Evolutionary conservation across 768 basidiomycete genomes (phyloP), one percentile per base, ranked within the genome.

Genomic region (Suillus discolor): DNA sequence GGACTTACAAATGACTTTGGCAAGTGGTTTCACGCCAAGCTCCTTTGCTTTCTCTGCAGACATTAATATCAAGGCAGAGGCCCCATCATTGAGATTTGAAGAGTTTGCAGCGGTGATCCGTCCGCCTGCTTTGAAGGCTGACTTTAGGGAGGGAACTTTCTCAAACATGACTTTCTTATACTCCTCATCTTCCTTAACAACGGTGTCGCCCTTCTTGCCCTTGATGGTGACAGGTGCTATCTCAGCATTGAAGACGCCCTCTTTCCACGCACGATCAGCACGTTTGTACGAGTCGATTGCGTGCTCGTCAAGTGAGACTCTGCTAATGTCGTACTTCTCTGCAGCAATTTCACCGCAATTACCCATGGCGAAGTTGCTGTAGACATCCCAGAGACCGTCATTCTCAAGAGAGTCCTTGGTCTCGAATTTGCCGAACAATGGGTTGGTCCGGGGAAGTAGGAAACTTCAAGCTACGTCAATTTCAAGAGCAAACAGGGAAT

Each of bases 311-410:
- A 93, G 91, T 34, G 89, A 85, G 79, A 96, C 92, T 53, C 97
- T 91, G 62, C 88, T 84, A 79, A 99, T 96, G 45, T 80, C 79
- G 77, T 90, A 83, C 78, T 96, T 96, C 69, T 85, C 86, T 18
- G 96, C 94, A 36, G 92, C 87, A 71, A 82, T 75, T 80, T 99
- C 97, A 71, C 88, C 97, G 76, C 97, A 99, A 85, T 94, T 94
- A 65, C 97, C 97, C 97, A 99, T 99, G 38, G 95, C 90, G 74
- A 94, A 93, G 79, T 98, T 89, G 85, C 97, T 96, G 86, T 95
- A 97, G 62, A 94, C 94, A 78, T 99, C 97, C 88, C 90, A 93
- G 60, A 99, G 92, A 70, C 96, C 97, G 71, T 99, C 97, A 71
- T 79, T 85, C 79, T 96, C 91, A 42, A 99, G 84, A 16, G 96